phyloP scores from a whole-genome alignment of 2,329 filamentous ascomycete species.

The Chrysoporthe cubensis region DNA sequence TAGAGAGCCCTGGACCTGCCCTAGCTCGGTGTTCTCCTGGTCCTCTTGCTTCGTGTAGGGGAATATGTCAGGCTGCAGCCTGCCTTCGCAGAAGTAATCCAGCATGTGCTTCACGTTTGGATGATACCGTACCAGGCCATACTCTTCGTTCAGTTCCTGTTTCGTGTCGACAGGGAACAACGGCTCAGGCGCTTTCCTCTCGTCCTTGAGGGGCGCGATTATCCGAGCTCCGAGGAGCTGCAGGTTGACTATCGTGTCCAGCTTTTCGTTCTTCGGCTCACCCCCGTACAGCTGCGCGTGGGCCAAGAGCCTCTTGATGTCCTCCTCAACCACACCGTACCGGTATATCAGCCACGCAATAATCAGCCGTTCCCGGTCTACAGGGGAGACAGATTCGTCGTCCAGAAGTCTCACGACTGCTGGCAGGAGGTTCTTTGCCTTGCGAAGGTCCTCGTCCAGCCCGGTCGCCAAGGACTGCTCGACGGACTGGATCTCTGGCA shows the following conservation, averaged over 20 bases:
- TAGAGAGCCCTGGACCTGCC: constrained; percentile 71
- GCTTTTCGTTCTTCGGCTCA: constrained; percentile 41
- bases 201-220: constrained; percentile 73
- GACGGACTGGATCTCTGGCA: constrained; percentile 82
- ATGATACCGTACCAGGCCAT: constrained; percentile 84
- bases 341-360: constrained; percentile 85
- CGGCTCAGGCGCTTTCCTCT: constrained; percentile 64
- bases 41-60: constrained; percentile 70
- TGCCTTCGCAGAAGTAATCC: constrained; percentile 70
- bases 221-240: constrained; percentile 79
- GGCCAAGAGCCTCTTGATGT: constrained; percentile 80
- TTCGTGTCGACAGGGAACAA: constrained; percentile 73
- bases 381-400: constrained; percentile 71
- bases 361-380: constrained; percentile 83
- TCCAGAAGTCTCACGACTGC: constrained; percentile 87
- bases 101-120: constrained; percentile 82
- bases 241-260: constrained; percentile 69
- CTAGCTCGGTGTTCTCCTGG: constrained; percentile 62
- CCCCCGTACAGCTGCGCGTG: constrained; percentile 80
- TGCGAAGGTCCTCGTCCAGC: constrained; percentile 87
- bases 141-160: constrained; percentile 69
- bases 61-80: constrained; percentile 68
- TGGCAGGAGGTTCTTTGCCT: constrained; percentile 86
- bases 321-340: constrained; percentile 81
- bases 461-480: constrained; percentile 94